Evolutionary conservation across 1,284 basidiomycete genomes (phyloP), one percentile per base, ranked within the genome.

Genomic region (Ganoderma boninense): DNA sequence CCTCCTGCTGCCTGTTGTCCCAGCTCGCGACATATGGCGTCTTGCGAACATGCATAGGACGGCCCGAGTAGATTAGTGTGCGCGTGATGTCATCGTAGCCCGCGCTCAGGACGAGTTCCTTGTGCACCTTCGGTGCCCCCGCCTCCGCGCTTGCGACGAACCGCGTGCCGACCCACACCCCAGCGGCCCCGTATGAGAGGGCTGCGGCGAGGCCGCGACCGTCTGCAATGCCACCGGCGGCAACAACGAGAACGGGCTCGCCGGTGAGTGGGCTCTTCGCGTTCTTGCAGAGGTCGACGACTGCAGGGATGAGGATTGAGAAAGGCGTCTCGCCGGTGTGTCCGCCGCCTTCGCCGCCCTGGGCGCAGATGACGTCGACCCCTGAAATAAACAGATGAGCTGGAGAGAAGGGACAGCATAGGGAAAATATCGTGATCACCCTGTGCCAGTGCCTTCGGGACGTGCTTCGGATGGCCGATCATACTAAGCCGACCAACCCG

Each of bases 401-500:
- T 49, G 20, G n/a, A 52, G 11, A 23, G 49, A n/a, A 52, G 40
- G 59, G 29, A 7, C 38, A 29, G 11, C 43, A 60, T 56, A 0
- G 26, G 14, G 23, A 13, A n/a, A 14, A 49, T 59, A 62, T 65
- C 7, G 2, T 29, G 59, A 75, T 62, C 68, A 87, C 90, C 92
- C 79, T 90, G 90, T 11, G 88, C 92, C 32, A 96, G 85, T 7
- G 94, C 95, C 81, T 95, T 95, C 38, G 83, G 79, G 64, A 94
- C 94, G 77, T 97, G 95, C 89, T 94, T 96, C n/a, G 93, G 93
- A 76, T 94, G 92, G 32, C 95, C 95, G 70, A 97, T 86, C 94
- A 97, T 97, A 83, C 91, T 93, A 66, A 63, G 26, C 23, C 23
- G 18, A 62, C 18, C 42, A 38, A 23, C 57, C 4, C 13, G 20